Evolutionary conservation across 1,284 basidiomycete genomes (phyloP).

Genomic region (Irpex sp.): DNA sequence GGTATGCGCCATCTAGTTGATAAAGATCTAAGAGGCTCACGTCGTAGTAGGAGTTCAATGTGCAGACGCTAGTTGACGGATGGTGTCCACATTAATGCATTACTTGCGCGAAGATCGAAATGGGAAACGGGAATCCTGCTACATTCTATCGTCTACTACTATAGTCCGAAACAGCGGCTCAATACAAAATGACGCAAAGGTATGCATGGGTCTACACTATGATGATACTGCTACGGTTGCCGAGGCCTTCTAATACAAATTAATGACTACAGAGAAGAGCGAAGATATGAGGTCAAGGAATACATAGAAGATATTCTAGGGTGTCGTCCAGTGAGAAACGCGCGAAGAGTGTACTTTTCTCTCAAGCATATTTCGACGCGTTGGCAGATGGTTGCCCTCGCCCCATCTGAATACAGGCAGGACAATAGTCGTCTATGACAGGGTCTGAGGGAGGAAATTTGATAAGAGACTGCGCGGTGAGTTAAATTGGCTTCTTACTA

Average conservation of each 20-base stretch:
- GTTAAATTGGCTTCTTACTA: constrained; percentile 32
- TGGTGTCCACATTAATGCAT: neutral
- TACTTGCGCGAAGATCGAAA: constrained; percentile 2
- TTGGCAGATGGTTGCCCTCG: constrained; percentile 15
- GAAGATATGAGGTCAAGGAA: neutral
- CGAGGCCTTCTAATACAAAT: constrained; percentile 1
- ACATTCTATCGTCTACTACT: constrained; percentile 8
- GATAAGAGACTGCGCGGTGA: constrained; percentile 12
- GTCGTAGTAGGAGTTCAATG: neutral
- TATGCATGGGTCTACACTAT: constrained; percentile 6
- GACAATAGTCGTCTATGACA: constrained; percentile 42
- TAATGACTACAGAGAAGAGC: neutral
- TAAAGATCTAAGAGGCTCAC: neutral
- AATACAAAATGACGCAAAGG: constrained; percentile 15
- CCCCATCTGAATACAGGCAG: constrained; percentile 29
- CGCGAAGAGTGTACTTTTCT: neutral
- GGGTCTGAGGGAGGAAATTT: constrained; percentile 30
- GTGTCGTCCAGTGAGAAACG: neutral
- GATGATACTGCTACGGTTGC: neutral
- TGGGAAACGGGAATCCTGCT: constrained; percentile 7
- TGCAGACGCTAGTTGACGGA: neutral
- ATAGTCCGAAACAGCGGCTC: constrained; percentile 12
- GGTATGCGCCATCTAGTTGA: neutral
- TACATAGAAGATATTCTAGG: constrained; percentile 4
- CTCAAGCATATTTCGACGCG: constrained; percentile 17